Base-by-base conservation (phyloP, 371 early-diverging fungal genomes). In the Apophysomyces trapeziformis region DNA sequence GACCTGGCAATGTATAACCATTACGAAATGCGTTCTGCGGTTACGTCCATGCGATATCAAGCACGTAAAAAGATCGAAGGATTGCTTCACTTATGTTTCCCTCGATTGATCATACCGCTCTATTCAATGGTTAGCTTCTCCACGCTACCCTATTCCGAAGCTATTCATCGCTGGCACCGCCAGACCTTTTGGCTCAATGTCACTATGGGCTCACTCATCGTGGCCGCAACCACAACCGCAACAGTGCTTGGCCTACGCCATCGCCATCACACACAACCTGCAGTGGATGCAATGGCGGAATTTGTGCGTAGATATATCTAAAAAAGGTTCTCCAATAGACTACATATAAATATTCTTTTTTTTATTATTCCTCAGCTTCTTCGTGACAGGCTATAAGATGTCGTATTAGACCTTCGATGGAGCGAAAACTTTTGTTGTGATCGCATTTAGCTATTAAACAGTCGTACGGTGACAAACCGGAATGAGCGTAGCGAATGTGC, bases 101-200 rank as follows among this genome's bases (percentile, higher is more conserved):
- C 99, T 1, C 71, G 68, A 0, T 44, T 66, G 21, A 80, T 96
- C 13, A 90, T 94, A 39, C 99, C 99, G 35, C 84, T 99, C 14
- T 99, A 99, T 69, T 93, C 96, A 21, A 97, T 99, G 97, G 96
- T 99, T 47, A 91, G 92, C 58, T 99, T 99, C 75, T 85, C 95
- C 11, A 87, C 91, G 7, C 83, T 94, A 1, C 96, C 93, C 7
- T 99, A 99, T 80, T 86, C 92, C 4, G 80, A 89, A 37, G 93
- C 90, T 1, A 75, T 92, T 37, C 63, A 71, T 0, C 82, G 87
- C 6, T 87, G 87, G 80, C 80, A 87, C 41, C 60, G 76, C 1
- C 90, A 92, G 69, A 79, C 78, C 9, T 79, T 73, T 43, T 86
- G 85, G 85, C 57, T 87, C 7, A 81, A 81, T 46, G 68, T 78